Base-by-base conservation (phyloP, 2,329 filamentous ascomycete species). In the Didymella pomorum region DNA sequence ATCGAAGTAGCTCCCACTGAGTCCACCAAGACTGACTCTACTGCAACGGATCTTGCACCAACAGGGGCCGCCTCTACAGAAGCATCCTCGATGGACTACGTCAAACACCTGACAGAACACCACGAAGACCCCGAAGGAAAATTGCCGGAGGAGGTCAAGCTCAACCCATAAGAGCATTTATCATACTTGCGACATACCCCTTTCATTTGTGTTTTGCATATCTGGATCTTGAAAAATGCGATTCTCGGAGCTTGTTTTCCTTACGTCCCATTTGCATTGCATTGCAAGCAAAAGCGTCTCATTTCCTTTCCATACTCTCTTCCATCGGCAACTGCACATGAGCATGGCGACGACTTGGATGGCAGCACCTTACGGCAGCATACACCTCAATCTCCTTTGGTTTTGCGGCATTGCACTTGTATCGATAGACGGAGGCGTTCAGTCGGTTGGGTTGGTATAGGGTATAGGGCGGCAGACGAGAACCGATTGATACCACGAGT, bases 271-370 rank as follows among this genome's bases (percentile, higher is more conserved):
- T 50, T 44, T 47, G 25, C 45, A 55, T 60, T 56, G 64, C 64
- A 60, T 60, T 31, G 56, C 59, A 60, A 37, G 58, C 55, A 60
- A 62, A 52, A 61, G 61, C 58, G 57, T 21, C 37, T 35, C 47
- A 21, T 39, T 49, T 56, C 48, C 12, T 49, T 39, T 56, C 53
- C 21, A 26, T 52, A n/a, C n/a, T n/a, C n/a, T n/a, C n/a, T n/a
- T n/a, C n/a, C n/a, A n/a, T n/a, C n/a, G n/a, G n/a, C n/a, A n/a
- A n/a, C n/a, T n/a, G n/a, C n/a, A n/a, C n/a, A n/a, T n/a, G n/a
- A n/a, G 58, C 59, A 56, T 44, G 50, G 9, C 43, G 18, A 12
- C 28, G 21, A 58, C 48, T 45, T 58, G 44, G 45, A 48, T 43
- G 37, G 35, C 12, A 52, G 20, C 33, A 56, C 47, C 57, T 56